Conservation (phyloP, 192 early-diverging fungal species). For the Linnemannia elongata region DNA sequence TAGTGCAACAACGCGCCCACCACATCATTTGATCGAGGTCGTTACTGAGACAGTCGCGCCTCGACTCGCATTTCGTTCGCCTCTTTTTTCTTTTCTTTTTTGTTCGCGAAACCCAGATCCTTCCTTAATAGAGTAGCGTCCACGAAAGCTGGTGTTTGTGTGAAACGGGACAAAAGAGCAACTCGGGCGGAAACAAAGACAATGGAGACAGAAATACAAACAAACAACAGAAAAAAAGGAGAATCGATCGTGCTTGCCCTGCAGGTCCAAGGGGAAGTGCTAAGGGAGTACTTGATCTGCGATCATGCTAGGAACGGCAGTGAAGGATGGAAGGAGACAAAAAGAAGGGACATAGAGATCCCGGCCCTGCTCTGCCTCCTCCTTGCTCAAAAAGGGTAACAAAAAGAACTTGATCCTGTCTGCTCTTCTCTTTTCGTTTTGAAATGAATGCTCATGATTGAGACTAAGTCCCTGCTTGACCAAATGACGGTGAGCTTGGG, state of each 20-base stretch:
- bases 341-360: not conserved
- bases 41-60: conserved; percentile 1
- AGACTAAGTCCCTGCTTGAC: not conserved
- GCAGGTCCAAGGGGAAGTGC: not conserved
- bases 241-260: not conserved
- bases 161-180: not conserved
- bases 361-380: not conserved
- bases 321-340: not conserved
- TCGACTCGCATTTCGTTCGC: not conserved
- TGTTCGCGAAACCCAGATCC: not conserved
- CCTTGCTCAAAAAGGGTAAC: not conserved
- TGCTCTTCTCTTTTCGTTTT: not conserved
- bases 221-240: not conserved
- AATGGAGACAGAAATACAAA: not conserved
- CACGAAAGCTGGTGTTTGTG: not conserved
- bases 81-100: not conserved
- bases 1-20: too few species aligned
- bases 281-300: not conserved
- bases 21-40: not conserved
- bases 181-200: not conserved
- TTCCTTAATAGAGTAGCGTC: not conserved
- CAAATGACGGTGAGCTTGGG: not conserved
- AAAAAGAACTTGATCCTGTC: not conserved
- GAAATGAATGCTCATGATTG: not conserved
- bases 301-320: not conserved